These are phyloP conservation scores for Kodamaea sp. DNA, from an alignment of 1,139 yeast genomes.

Conservation along the genomic window DNA sequence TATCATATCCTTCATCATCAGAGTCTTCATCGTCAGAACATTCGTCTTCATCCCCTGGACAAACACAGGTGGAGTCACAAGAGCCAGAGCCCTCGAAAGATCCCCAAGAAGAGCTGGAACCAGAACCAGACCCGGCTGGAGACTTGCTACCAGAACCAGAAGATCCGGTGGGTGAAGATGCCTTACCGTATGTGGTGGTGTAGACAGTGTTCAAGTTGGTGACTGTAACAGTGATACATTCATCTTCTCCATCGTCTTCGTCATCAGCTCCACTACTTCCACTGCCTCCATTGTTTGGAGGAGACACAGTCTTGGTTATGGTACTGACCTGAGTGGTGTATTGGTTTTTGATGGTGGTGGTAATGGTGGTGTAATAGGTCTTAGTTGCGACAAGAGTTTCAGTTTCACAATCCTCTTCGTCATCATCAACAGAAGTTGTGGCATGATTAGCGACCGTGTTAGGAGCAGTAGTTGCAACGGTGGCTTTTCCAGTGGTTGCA, in stretches of 20 bases:
- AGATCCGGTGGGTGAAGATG: constrained; percentile 1
- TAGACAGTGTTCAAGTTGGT: constrained; percentile 7
- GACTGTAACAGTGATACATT: constrained; percentile 6
- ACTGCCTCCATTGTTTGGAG: neutral
- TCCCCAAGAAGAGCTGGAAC: constrained; percentile 5
- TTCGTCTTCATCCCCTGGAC: constrained; percentile 23
- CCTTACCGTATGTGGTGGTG: constrained; percentile 4
- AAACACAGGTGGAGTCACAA: constrained; percentile 45
- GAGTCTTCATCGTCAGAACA: constrained; percentile 25
- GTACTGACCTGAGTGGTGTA: neutral
- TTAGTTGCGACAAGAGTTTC: constrained; percentile 2
- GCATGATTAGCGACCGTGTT: neutral
- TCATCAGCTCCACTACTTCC: constrained; percentile 1
- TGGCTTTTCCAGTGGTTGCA: constrained; percentile 1
- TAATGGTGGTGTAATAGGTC: constrained; percentile 1
- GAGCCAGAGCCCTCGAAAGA: constrained; percentile 46
- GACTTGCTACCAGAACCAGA: constrained; percentile 2
- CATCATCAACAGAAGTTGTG: constrained; percentile 12
- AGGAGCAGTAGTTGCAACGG: neutral
- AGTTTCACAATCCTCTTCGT: constrained; percentile 16
- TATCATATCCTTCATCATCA: constrained; percentile 27
- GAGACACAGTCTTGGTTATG: neutral
- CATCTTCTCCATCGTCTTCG: constrained; percentile 12
- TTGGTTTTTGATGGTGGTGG: constrained; percentile 1
- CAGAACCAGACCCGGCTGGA: constrained; percentile 6